Percentiles rank a stretch among this genome's conserved stretches.
Conservation (phyloP, 345 rosid species). For the Populus alba region DNA sequence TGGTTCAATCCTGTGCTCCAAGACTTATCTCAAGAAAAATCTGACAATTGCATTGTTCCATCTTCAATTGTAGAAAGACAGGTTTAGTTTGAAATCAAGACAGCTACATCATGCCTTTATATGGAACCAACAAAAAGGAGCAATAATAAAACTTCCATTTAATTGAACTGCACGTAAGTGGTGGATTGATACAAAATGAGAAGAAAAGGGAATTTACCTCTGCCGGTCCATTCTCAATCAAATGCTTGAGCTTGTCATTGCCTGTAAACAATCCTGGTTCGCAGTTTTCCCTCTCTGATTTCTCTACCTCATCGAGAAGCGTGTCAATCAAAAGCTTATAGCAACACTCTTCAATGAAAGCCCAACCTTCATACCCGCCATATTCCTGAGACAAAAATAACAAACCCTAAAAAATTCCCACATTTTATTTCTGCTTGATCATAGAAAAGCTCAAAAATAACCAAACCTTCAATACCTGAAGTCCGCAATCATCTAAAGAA, state of each 20-base stretch:
- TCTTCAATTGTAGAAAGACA: too few species aligned
- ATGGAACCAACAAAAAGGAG: too few species aligned
- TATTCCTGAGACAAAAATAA: constrained; percentile 25
- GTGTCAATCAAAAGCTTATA: constrained; percentile 23
- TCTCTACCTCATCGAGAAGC: constrained; percentile 28
- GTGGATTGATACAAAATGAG: not conserved
- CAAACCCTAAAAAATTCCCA: not conserved
- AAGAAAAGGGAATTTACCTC: not conserved
- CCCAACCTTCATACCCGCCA: constrained; percentile 39
- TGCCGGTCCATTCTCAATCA: not conserved
- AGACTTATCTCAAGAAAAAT: too few species aligned
- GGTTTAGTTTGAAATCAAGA: too few species aligned
- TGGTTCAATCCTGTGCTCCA: too few species aligned
- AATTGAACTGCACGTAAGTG: too few species aligned
- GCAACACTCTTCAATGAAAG: constrained; percentile 31
- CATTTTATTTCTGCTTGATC: not conserved
- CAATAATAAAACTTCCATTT: too few species aligned
- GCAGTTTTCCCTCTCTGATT: not conserved
- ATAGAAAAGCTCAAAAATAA: too few species aligned
- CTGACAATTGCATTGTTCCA: too few species aligned
- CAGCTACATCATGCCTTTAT: too few species aligned
- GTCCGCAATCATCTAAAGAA: too few species aligned
- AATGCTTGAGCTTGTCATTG: not conserved
- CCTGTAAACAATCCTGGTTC: not conserved
- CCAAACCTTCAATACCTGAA: too few species aligned